Base-by-base conservation (phyloP, 1,284 basidiomycete genomes). In the Sphaerobolus stellatus region DNA sequence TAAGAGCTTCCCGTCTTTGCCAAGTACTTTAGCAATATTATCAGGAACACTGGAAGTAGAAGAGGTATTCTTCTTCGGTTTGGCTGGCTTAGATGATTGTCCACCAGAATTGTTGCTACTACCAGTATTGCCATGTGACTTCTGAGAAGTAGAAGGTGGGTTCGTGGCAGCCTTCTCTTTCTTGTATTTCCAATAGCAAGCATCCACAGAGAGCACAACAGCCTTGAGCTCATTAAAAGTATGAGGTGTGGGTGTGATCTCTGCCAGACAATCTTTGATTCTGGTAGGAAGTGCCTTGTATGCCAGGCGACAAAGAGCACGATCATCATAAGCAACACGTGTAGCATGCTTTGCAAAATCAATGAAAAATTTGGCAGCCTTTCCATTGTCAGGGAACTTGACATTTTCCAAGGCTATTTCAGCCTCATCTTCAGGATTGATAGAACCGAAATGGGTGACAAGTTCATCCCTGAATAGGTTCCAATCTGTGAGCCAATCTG, bases 1-100 rank as follows among this genome's bases (percentile, higher is more conserved):
- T 8, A 64, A 60, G 43, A 72, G 11, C 14, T 22, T 43, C 22
- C 41, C 41, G 28, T 43, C 20, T 20, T 20, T 20, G 3, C 41
- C 41, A 3, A 43, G 41, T 6, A 24, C 22, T 43, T 4, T 3
- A 22, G 41, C 22, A 2, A 24, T n/a, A n/a, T n/a, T n/a, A n/a
- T n/a, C n/a, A n/a, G n/a, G n/a, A n/a, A n/a, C n/a, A n/a, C n/a
- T n/a, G n/a, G n/a, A n/a, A n/a, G n/a, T n/a, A n/a, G n/a, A n/a
- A n/a, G n/a, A n/a, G n/a, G n/a, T n/a, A n/a, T n/a, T n/a, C n/a
- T n/a, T n/a, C n/a, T n/a, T n/a, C n/a, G n/a, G n/a, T n/a, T n/a
- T n/a, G n/a, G n/a, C n/a, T n/a, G n/a, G n/a, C n/a, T n/a, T n/a
- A n/a, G n/a, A n/a, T n/a, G n/a, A n/a, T n/a, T n/a, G n/a, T n/a